Percentiles rank a stretch among this genome's conserved stretches.
Evolutionary conservation across 371 early-diverging fungal genomes (phyloP).

Genomic region (Coemansia sp.): DNA sequence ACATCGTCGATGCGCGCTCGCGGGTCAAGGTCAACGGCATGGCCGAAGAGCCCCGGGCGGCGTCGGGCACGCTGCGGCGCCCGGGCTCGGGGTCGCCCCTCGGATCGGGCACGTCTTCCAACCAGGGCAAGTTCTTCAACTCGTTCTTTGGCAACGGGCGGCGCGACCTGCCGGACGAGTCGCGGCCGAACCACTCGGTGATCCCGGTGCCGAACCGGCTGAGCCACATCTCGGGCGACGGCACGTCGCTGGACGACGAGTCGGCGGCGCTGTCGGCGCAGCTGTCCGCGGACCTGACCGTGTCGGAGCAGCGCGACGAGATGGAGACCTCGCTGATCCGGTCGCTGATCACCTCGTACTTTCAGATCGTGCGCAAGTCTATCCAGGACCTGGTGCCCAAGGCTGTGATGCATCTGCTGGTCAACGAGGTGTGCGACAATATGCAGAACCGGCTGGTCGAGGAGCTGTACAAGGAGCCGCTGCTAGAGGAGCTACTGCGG

Average conservation of each 20-base stretch:
- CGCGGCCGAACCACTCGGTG: conserved; percentile 39
- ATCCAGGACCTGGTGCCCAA: conserved; percentile 91
- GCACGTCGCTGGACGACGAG: conserved; percentile 42
- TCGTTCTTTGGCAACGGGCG: conserved; percentile 71
- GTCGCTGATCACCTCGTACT: conserved; percentile 77
- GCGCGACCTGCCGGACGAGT: conserved; percentile 53
- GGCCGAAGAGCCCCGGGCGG: conserved; percentile 16
- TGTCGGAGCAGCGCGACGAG: conserved; percentile 70
- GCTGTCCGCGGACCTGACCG: conserved; percentile 28
- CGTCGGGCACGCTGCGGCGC: conserved; percentile 22
- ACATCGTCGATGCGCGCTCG: conserved; percentile 18
- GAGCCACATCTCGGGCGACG: conserved; percentile 47
- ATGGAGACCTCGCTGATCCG: conserved; percentile 82
- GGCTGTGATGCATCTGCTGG: conserved; percentile 85
- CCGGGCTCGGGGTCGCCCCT: conserved; percentile 45
- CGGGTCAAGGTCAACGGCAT: conserved; percentile 1
- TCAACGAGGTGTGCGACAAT: conserved; percentile 71
- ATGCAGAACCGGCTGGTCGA: conserved; percentile 84
- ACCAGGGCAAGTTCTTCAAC: conserved; percentile 66
- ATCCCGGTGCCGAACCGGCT: conserved; percentile 50
- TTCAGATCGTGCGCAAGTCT: conserved; percentile 78
- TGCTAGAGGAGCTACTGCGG: conserved; percentile 69
- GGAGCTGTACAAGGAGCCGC: conserved; percentile 75
- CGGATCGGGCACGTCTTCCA: conserved; percentile 19
- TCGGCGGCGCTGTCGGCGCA: conserved; percentile 49